Conservation (phyloP, 352 stramenopile genomes). For the Aphanomyces euteiches region DNA sequence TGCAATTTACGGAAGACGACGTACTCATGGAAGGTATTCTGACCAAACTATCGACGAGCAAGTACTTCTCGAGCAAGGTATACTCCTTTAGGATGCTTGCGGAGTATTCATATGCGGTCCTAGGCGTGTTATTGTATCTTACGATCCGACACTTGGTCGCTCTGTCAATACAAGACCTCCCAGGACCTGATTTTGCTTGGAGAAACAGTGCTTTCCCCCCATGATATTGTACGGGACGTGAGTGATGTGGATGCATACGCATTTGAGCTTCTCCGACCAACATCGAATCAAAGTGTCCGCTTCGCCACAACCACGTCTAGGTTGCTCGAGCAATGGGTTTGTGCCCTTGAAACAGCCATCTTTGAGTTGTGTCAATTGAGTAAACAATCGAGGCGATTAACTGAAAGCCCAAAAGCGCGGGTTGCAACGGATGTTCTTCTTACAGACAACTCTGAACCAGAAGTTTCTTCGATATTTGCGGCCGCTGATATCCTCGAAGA, state of each 20-base stretch:
- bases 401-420: not conserved
- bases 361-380: conserved; percentile 18
- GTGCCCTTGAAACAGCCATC: conserved; percentile 48
- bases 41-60: conserved; percentile 48
- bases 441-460: conserved; percentile 21
- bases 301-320: conserved; percentile 39
- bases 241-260: conserved; percentile 38
- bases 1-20: conserved; percentile 30
- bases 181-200: conserved; percentile 37
- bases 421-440: not conserved
- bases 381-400: not conserved
- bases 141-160: conserved; percentile 37
- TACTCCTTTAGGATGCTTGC: not conserved
- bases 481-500: conserved; percentile 36
- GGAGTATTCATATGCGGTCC: not conserved
- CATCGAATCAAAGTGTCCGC: conserved; percentile 37
- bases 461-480: conserved; percentile 37
- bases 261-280: conserved; percentile 45
- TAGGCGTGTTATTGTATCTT: conserved; percentile 56
- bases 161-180: conserved; percentile 49
- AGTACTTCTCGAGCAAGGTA: conserved; percentile 59
- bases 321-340: conserved; percentile 48
- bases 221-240: conserved; percentile 56
- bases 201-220: conserved; percentile 46
- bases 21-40: conserved; percentile 52